Base-by-base conservation (phyloP, 2,329 filamentous ascomycete genomes). In the Aureobasidium namibiae region DNA sequence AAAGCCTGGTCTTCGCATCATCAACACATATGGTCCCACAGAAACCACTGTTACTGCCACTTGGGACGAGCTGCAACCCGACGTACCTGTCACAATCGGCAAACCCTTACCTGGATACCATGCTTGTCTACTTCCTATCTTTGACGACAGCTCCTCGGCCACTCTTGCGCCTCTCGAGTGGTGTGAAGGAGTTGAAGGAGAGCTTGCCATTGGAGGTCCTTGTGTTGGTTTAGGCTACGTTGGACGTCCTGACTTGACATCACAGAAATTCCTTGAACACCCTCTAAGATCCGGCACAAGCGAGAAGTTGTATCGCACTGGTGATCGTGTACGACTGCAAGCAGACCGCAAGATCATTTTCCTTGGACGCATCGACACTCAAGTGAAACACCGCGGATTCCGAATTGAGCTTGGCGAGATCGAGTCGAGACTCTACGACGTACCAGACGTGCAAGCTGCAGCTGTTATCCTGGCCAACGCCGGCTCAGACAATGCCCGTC, bases 361-460 rank as follows among this genome's bases (percentile, higher is more conserved):
- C 68, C 85, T 87, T 6, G 92, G 92, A 23, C 81, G 92, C 56
- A 85, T 84, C 24, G 92, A 96, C 69, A 82, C 86, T 63, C 92
- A 96, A 70, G 88, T 96, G 75, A 97, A 96, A 77, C 91, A 96
- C 63, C 86, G 92, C 61, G 92, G 92, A 1, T 96, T 96, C 78
- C 82, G 92, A 61, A 95, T 96, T 64, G 92, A 96, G 74, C 83
- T 96, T 38, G 87, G 87, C 64, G 92, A 96, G 64, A 96, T 96
- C 64, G 91, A 96, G 13, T 50, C 46, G 5, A 31, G 46, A 26
- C 46, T 50, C 2, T 50, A 50, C 33, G 46, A 24, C 6, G 46
- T 50, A n/a, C 21, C 46, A 16, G 33, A 50, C 14, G 46, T 50
- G 4, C 46, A 50, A 50, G 46, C 46, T 26, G 46, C 46, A 24